Evolutionary conservation across 2,329 filamentous ascomycete genomes (phyloP), one percentile per base, ranked within the genome.

Genomic region (Hypoxylon sp.): DNA sequence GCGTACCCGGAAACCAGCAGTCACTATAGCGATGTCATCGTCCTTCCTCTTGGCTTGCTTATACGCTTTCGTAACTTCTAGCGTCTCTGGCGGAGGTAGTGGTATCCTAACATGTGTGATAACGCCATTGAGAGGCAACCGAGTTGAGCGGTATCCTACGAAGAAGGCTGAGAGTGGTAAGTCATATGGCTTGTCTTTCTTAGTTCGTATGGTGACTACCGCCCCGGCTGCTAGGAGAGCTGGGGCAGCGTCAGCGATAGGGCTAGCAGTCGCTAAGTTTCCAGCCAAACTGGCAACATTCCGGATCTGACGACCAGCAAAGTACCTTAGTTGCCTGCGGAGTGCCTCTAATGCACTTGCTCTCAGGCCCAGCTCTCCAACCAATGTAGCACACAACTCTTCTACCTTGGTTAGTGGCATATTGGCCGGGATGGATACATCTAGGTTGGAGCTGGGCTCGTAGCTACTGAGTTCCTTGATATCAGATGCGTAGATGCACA

Each of bases 1-100:
- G 3, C 81, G 82, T 4, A 97, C 78, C 17, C 89, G 82, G 51
- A 96, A 73, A 1, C 91, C 90, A 16, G 88, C 85, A 47, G 94
- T 97, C 16, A 96, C 93, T 62, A 97, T 97, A 3, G 93, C 93
- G 68, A 97, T 97, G 67, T 97, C 93, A 63, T 97, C 93, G 62
- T 97, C 93, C 68, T 97, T 97, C 61, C 93, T 78, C 77, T 97
- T 97, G 0, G 93, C 84, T 69, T 97, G 92, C 73, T 97, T 97
- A 72, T 96, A 97, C 1, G 92, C 87, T 25, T 89, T 82, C 66
- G 95, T 86, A 67, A 86, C 89, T 68, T 97, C 93, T 3, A 88
- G 84, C 62, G 86, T 86, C 41, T 83, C 79, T 1, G 78, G 78
- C 0, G 89, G 86, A 2, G 59, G 38, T 30, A 88, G 75, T 0